Conservation (phyloP, 352 stramenopile species). For the Albugo laibachii region DNA sequence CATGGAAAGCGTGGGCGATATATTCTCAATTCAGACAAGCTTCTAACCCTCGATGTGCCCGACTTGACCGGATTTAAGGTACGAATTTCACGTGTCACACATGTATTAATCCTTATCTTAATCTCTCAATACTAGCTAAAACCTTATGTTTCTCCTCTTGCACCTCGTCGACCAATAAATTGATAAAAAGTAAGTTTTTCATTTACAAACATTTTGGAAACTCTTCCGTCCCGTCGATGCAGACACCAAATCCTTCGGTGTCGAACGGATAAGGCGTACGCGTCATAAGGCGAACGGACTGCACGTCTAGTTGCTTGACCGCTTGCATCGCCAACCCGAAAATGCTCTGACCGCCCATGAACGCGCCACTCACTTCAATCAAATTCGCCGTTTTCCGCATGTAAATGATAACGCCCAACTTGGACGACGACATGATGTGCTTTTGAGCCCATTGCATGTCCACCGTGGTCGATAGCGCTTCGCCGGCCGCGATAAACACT, state of each 20-base stretch:
- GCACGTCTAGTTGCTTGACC: conserved; percentile 24
- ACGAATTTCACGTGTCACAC: neutral
- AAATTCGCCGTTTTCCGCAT: conserved; percentile 32
- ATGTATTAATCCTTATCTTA: no score
- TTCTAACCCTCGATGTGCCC: conserved; percentile 83
- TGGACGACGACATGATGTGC: conserved; percentile 16
- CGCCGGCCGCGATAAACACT: conserved; percentile 45
- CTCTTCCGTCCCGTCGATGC: conserved; percentile 4
- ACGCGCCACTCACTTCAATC: conserved; percentile 52
- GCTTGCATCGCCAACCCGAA: conserved; percentile 74
- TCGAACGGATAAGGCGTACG: conserved; percentile 22
- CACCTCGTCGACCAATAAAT: no score
- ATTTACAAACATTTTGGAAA: neutral
- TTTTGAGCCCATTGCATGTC: conserved; percentile 53
- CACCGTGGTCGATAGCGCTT: conserved; percentile 16
- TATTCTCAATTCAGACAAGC: conserved; percentile 80
- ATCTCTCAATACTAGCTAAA: no score
- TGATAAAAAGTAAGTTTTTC: no score
- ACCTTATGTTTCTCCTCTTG: no score
- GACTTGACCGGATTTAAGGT: conserved; percentile 87
- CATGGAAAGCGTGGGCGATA: conserved; percentile 85
- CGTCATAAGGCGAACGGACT: conserved; percentile 29
- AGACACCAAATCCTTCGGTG: conserved; percentile 29
- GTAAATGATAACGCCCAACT: conserved; percentile 35
- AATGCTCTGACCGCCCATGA: conserved; percentile 70